These are phyloP conservation scores for Leptographium galeiforme DNA, from an alignment of 2,329 filamentous ascomycete species.

Conservation along the genomic window DNA sequence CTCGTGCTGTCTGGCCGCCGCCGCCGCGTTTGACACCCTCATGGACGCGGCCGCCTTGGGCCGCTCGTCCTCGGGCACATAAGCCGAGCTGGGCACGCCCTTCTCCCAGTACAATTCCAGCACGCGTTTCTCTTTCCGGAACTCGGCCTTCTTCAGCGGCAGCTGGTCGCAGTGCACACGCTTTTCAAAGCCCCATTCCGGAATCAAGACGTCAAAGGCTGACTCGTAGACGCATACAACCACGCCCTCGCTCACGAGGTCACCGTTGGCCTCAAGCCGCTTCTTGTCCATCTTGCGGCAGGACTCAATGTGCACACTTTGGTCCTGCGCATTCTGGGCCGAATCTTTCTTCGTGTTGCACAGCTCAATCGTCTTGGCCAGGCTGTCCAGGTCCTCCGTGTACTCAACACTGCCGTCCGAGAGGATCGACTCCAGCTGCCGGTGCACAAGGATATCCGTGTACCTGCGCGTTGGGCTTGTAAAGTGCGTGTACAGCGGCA, in stretches of 20 bases:
- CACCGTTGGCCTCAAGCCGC: conserved; percentile 72
- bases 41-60: conserved; percentile 68
- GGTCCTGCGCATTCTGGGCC: conserved; percentile 91
- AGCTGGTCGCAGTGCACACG: conserved; percentile 97
- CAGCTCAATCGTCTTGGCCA: conserved; percentile 85
- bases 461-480: conserved; percentile 91
- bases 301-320: conserved; percentile 96
- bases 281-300: conserved; percentile 93
- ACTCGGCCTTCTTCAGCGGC: conserved; percentile 97
- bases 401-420: conserved; percentile 75
- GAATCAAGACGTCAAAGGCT: conserved; percentile 94
- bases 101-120: conserved; percentile 99
- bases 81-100: conserved; percentile 89
- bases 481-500: conserved; percentile 93
- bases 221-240: conserved; percentile 97
- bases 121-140: conserved; percentile 87
- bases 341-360: conserved; percentile 99
- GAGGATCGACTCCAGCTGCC: conserved; percentile 78
- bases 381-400: conserved; percentile 71
- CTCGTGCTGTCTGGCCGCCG: conserved; percentile 67
- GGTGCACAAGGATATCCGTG: conserved; percentile 87
- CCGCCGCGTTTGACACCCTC: conserved; percentile 60
- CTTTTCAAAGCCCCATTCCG: conserved; percentile 98
- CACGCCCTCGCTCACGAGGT: conserved; percentile 89
- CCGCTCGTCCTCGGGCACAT: conserved; percentile 91